Conservation (phyloP, 2,329 filamentous ascomycete genomes). For the Coniochaeta sp. region DNA sequence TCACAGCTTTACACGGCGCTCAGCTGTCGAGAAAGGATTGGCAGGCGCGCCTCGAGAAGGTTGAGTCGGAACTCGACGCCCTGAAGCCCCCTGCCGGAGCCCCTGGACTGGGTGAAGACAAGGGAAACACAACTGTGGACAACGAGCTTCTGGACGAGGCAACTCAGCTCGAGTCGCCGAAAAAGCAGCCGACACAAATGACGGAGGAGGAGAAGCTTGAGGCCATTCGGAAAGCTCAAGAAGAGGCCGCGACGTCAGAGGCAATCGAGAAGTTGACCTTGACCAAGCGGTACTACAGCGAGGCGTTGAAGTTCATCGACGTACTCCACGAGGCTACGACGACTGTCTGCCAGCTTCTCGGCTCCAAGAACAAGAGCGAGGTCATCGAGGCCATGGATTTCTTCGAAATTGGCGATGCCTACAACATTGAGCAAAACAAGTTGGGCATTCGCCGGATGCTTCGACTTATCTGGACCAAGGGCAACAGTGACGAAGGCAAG, state of each 20-base stretch:
- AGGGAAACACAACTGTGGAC: constrained; percentile 64
- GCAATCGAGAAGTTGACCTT: constrained; percentile 81
- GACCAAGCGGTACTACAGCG: constrained; percentile 84
- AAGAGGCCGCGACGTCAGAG: constrained; percentile 84
- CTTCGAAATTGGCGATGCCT: constrained; percentile 90
- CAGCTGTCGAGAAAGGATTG: constrained; percentile 81
- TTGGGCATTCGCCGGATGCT: constrained; percentile 92
- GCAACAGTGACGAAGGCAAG: constrained; percentile 98
- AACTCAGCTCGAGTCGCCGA: constrained; percentile 67
- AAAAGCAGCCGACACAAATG: constrained; percentile 57
- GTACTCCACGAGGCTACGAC: constrained; percentile 77
- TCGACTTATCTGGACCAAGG: constrained; percentile 97
- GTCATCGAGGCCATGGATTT: constrained; percentile 99
- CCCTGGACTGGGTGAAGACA: constrained; percentile 63
- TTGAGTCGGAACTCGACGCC: constrained; percentile 73
- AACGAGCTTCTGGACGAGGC: constrained; percentile 78
- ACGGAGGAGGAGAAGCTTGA: constrained; percentile 71
- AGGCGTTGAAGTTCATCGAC: constrained; percentile 89
- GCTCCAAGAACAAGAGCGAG: constrained; percentile 95
- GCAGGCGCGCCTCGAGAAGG: constrained; percentile 71
- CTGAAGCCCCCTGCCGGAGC: constrained; percentile 70
- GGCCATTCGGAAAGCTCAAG: constrained; percentile 69
- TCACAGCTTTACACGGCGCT: constrained; percentile 83
- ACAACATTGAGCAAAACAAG: constrained; percentile 91
- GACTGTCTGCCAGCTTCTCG: constrained; percentile 77